Conservation (phyloP, 73 alveolate species). For the Tetrahymena elliotti region DNA sequence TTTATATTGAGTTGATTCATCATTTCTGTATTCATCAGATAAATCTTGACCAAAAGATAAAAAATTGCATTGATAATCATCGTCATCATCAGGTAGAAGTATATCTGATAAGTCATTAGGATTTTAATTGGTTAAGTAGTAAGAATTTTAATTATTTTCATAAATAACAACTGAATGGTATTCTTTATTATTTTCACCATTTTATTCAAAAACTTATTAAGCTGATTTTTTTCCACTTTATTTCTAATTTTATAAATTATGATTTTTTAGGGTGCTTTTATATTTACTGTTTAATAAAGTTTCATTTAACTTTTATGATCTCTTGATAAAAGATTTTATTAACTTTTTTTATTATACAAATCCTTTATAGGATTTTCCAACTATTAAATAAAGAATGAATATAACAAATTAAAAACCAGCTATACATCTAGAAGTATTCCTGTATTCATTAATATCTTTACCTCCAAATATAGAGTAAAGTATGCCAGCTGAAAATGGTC, state of each 20-base stretch:
- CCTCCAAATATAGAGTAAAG: background rate
- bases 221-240: background rate
- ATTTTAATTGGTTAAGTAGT: too few species aligned
- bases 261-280: background rate
- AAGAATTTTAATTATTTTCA: background rate
- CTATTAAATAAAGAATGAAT: too few species aligned
- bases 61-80: background rate
- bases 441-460: background rate
- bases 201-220: background rate
- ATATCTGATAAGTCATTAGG: background rate
- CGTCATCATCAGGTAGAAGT: background rate
- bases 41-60: background rate
- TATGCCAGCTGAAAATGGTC: background rate
- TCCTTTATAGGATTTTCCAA: background rate
- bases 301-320: background rate
- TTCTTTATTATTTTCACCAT: background rate
- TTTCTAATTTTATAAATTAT: too few species aligned
- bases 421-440: background rate
- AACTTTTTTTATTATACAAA: too few species aligned
- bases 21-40: background rate
- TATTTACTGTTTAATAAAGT: background rate
- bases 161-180: background rate
- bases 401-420: background rate
- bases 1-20: background rate
- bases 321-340: background rate